Conservation (phyloP, 2,329 filamentous ascomycete species). For the Elsinoe necatrix region DNA sequence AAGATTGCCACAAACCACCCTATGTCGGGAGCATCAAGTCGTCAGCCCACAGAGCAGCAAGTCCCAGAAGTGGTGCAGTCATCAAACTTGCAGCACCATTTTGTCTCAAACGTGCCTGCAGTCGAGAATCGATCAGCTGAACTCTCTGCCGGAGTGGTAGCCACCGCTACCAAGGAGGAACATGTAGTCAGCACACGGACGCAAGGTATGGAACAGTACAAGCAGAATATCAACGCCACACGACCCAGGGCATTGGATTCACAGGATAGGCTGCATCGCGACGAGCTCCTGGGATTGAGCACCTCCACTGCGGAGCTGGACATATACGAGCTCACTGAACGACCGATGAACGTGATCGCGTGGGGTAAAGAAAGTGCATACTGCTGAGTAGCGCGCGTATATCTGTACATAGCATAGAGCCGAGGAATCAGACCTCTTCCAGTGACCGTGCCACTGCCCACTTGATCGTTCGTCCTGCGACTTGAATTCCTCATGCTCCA, state of each 20-base stretch:
- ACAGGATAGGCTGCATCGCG: not conserved
- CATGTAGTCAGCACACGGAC: not conserved
- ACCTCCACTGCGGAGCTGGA: constrained; percentile 1
- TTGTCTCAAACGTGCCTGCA: too few relatives aligned
- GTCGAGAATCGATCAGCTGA: too few relatives aligned
- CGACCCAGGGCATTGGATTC: not conserved
- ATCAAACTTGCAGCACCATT: too few relatives aligned
- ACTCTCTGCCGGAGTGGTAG: too few relatives aligned
- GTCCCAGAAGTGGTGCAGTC: too few relatives aligned
- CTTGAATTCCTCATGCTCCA: not conserved
- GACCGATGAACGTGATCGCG: constrained; percentile 10
- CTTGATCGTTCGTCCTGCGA: too few relatives aligned
- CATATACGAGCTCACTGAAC: constrained; percentile 10
- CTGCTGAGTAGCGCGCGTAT: not conserved
- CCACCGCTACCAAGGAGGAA: too few relatives aligned
- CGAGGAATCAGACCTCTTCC: constrained; percentile 1
- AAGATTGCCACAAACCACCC: too few relatives aligned
- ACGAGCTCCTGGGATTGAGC: constrained; percentile 6
- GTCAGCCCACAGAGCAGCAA: too few relatives aligned
- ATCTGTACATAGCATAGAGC: not conserved
- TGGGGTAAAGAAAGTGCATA: not conserved
- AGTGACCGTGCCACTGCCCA: too few relatives aligned
- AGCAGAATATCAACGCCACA: not conserved
- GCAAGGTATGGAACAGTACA: constrained; percentile 6
- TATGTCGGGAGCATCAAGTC: too few relatives aligned